A percentile compares a stretch with the other conserved stretches of the same genome.
These are phyloP conservation scores for Penicillium sp. DNA, from an alignment of 2,329 filamentous ascomycete species.

Conservation along the genomic window DNA sequence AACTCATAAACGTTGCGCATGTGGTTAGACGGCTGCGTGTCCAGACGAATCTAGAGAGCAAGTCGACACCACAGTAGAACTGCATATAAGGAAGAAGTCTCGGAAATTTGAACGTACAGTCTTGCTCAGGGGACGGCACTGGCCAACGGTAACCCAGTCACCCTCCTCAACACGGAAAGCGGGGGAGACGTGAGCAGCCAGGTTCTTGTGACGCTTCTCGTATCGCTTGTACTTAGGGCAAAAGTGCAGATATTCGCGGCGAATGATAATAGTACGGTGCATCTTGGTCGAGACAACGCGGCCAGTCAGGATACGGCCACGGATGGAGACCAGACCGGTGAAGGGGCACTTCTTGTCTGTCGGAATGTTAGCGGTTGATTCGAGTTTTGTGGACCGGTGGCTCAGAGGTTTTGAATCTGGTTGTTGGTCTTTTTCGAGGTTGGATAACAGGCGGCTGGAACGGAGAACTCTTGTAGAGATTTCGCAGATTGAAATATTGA, in stretches of 20 bases:
- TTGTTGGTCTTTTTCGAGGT: slow-evolving; percentile 11
- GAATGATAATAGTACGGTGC: slow-evolving; percentile 99
- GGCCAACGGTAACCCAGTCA: slow-evolving; percentile 98
- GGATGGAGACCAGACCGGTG: slow-evolving; percentile 98
- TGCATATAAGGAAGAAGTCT: too few species aligned
- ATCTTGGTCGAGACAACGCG: slow-evolving; percentile 99
- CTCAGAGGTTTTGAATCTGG: slow-evolving; percentile 12
- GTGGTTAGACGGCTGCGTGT: too few species aligned
- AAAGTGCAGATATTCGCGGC: slow-evolving; percentile 99
- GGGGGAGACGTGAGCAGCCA: slow-evolving; percentile 96
- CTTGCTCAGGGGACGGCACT: slow-evolving; percentile 99
- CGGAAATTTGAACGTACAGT: slow-evolving; percentile 67
- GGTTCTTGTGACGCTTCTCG: slow-evolving; percentile 99
- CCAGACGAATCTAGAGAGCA: neutral
- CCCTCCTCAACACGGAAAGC: slow-evolving; percentile 99
- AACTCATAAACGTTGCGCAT: neutral
- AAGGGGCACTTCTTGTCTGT: slow-evolving; percentile 99
- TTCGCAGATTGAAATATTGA: too few species aligned
- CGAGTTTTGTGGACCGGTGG: neutral
- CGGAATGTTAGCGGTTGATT: slow-evolving; percentile 27
- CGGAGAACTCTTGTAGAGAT: too few species aligned
- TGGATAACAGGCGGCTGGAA: too few species aligned
- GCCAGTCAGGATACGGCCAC: slow-evolving; percentile 99
- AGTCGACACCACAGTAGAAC: neutral
- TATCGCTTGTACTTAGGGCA: slow-evolving; percentile 99